These are phyloP conservation scores for Trifolium pratense DNA, from an alignment of 306 rosid genomes.

Conservation along the genomic window DNA sequence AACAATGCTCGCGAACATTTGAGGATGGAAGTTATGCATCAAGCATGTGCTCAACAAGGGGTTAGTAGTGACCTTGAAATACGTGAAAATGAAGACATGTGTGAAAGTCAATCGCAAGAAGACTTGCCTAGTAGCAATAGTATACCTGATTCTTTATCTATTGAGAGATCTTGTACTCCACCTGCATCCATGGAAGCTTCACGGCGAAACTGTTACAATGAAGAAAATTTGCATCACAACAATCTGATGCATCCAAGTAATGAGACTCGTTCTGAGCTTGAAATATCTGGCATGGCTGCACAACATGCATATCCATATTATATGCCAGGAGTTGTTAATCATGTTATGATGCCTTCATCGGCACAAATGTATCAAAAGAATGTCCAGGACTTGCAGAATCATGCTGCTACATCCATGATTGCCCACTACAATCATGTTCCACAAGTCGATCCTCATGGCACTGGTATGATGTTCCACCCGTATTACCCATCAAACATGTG, in stretches of 20 bases:
- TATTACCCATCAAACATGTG: conserved; percentile 73
- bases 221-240: conserved; percentile 49
- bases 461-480: conserved; percentile 63
- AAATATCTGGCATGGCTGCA: conserved; percentile 54
- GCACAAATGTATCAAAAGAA: conserved; percentile 73
- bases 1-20: conserved; percentile 40
- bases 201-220: conserved; percentile 50
- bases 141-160: conserved; percentile 70
- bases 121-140: conserved; percentile 70
- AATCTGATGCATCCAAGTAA: conserved; percentile 56
- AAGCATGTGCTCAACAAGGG: conserved; percentile 50
- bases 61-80: conserved; percentile 46
- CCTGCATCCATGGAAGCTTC: conserved; percentile 63
- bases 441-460: conserved; percentile 65
- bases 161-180: conserved; percentile 89
- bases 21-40: conserved; percentile 50
- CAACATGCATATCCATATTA: conserved; percentile 77
- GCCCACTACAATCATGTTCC: conserved; percentile 72
- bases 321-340: conserved; percentile 70
- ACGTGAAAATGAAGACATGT: conserved; percentile 62
- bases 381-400: conserved; percentile 72
- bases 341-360: conserved; percentile 70
- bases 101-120: conserved; percentile 69
- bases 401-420: conserved; percentile 58
- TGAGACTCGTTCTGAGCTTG: conserved; percentile 54